phyloP scores from a whole-genome alignment of 495 filamentous ascomycete species.

The Lasiosphaeria ovina region DNA sequence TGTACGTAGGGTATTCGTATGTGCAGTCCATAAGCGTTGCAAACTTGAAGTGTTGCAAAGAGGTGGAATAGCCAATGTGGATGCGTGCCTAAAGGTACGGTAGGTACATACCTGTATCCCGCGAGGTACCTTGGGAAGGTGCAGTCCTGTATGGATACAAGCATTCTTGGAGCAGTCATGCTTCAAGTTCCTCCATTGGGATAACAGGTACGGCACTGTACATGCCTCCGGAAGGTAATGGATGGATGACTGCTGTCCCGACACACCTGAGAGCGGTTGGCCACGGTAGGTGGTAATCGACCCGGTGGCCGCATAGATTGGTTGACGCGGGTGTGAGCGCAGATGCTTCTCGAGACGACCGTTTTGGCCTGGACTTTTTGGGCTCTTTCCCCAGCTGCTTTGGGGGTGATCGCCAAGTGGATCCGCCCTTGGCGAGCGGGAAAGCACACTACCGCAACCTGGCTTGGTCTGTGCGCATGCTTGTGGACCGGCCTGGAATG shows the following conservation, averaged over 20 bases:
- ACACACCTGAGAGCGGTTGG: not conserved
- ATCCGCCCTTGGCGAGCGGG: constrained; percentile 4
- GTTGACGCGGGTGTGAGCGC: constrained; percentile 10
- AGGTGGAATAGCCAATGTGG: too few species aligned
- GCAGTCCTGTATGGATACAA: too few species aligned
- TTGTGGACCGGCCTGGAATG: constrained; percentile 2
- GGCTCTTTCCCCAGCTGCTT: constrained; percentile 8
- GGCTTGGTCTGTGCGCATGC: constrained; percentile 9
- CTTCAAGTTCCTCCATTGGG: too few species aligned
- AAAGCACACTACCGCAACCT: not conserved
- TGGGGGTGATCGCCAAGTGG: constrained; percentile 5
- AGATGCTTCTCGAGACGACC: not conserved
- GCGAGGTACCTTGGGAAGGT: too few species aligned
- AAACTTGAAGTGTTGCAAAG: too few species aligned
- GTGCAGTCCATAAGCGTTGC: too few species aligned
- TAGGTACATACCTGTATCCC: too few species aligned
- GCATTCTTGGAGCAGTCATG: too few species aligned
- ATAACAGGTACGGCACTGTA: too few species aligned
- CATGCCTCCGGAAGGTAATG: not conserved
- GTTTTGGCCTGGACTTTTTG: constrained; percentile 5
- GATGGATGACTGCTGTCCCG: not conserved
- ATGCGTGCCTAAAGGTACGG: too few species aligned
- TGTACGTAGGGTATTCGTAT: too few species aligned
- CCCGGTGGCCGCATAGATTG: constrained; percentile 13
- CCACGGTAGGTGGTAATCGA: constrained; percentile 8